Base-by-base conservation (phyloP, 129 eudicot species). In the Tanacetum coccineum region DNA sequence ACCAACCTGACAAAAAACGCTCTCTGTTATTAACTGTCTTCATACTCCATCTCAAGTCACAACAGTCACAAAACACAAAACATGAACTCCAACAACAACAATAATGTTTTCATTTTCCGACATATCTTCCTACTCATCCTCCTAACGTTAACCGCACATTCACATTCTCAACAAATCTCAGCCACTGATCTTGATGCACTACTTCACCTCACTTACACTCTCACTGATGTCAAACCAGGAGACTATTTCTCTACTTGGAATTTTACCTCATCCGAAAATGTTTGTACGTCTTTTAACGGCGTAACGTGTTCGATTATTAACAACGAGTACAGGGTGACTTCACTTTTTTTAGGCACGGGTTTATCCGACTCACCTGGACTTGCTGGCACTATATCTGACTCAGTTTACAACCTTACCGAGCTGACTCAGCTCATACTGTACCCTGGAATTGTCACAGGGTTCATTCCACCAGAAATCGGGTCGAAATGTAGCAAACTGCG, bases 371-470 rank as follows among this genome's bases (percentile, higher is more conserved):
- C 96, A 3, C 86, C 85, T 2, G 95, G 90, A 47, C 81, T 89
- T 36, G 81, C 95, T 66, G 96, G 96, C 30, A 48, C 86, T 7
- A 79, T 89, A 56, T 68, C 87, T 7, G 70, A 9, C 2, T 68
- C 84, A 54, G 53, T 89, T 14, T 53, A 82, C 39, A 36, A 78
- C 0, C 90, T 89, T 67, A 68, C 95, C 1, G 72, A 77, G 70
- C 54, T 89, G n/a, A 83, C 87, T 11, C 96, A 89, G 68, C 78
- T 89, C 47, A 72, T 89, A 42, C 86, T 89, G 36, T 79, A 62
- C 74, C 75, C 90, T 45, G 96, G 96, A 48, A 67, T 83, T 25
- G 90, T 89, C 76, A 83, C 96, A 45, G 96, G 96, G 9, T 71
- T 82, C 18, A 89, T 89, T 57, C 95, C 96, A 2, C 5, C 70